Evolutionary conservation across 495 filamentous ascomycete genomes (phyloP), one percentile per base, ranked within the genome.

Genomic region (Xylaria cubensis): DNA sequence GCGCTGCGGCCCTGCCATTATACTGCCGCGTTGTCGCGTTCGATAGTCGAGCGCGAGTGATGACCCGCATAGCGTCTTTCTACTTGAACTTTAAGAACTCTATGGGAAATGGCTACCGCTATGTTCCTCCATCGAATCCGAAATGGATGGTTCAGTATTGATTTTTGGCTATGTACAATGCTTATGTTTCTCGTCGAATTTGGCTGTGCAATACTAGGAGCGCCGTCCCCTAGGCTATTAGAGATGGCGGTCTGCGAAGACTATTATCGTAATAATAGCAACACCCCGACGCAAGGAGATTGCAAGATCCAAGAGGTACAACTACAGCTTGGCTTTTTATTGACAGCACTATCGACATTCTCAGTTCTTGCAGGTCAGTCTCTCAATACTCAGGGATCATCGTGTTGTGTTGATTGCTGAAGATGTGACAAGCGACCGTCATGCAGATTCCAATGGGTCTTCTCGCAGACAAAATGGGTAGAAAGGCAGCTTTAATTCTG

Each of bases 401-500:
- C 3, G 15, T 13, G 26, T 36, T 21, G 4, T 46, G 21, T 15
- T 36, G 26, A 51, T 32, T 50, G 42, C 44, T 65, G 17, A 65
- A 9, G 39, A 4, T 4, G 12, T 34, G 6, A 13, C 9, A 15
- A 65, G 63, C 63, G 26, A 65, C 63, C 26, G 44, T 65, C 42
- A 65, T 65, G 63, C 63, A 65, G 26, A 65, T 65, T 36, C 63
- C 63, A 34, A 65, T 65, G 44, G 63, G 63, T 17, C 24, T 65
- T 50, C 63, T 65, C 7, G 42, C 63, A 36, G 63, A 65, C 24
- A 65, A 36, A 12, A 65, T 21, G 63, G 63, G 63, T n/a, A 48
- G 41, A 46, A 65, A 34, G 7, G 2, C 15, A 34, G 63, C 63
- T 15, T 65, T 65, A 42, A 12, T 48, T 34, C 29, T 65, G 63